phyloP scores from a whole-genome alignment of 805 yeast species.

The Kregervanrija fluxuum region DNA sequence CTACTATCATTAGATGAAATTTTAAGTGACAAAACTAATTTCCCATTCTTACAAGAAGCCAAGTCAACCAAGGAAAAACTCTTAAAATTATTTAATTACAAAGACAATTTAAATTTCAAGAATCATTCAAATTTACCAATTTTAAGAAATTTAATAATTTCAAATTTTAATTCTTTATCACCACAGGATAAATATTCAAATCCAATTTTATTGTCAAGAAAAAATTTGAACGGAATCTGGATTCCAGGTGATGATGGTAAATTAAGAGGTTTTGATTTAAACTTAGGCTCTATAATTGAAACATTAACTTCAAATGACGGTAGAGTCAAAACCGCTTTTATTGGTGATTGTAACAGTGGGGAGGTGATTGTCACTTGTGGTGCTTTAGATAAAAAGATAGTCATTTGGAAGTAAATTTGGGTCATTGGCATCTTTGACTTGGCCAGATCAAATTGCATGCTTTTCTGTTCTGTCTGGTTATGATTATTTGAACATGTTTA shows the following conservation, averaged over 20 bases:
- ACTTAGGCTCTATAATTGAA: constrained; percentile 29
- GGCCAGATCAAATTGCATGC: too few species aligned
- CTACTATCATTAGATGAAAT: constrained; percentile 30
- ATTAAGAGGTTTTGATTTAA: constrained; percentile 51
- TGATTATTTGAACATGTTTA: too few species aligned
- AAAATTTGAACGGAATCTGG: constrained; percentile 46
- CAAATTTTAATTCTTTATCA: constrained; percentile 42
- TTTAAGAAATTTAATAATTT: constrained; percentile 30
- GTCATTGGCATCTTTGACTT: too few species aligned
- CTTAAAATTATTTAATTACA: constrained; percentile 1
- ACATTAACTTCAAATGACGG: constrained; percentile 34
- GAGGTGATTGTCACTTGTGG: constrained; percentile 46
- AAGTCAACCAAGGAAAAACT: constrained; percentile 3
- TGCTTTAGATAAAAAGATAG: constrained; percentile 33
- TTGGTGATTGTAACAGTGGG: constrained; percentile 18
- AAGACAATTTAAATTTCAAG: constrained; percentile 16
- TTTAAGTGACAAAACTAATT: constrained; percentile 2
- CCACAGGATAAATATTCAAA: constrained; percentile 66
- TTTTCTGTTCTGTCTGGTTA: too few species aligned
- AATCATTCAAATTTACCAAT: constrained; percentile 18
- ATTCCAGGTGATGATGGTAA: constrained; percentile 63
- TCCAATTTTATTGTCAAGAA: constrained; percentile 32
- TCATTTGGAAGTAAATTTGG: constrained; percentile 24
- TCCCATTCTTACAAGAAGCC: constrained; percentile 7
- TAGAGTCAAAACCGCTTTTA: constrained; percentile 39